Evolutionary conservation across 768 basidiomycete genomes (phyloP), one percentile per base, ranked within the genome.

Genomic region (Cystobasidium ongulense): DNA sequence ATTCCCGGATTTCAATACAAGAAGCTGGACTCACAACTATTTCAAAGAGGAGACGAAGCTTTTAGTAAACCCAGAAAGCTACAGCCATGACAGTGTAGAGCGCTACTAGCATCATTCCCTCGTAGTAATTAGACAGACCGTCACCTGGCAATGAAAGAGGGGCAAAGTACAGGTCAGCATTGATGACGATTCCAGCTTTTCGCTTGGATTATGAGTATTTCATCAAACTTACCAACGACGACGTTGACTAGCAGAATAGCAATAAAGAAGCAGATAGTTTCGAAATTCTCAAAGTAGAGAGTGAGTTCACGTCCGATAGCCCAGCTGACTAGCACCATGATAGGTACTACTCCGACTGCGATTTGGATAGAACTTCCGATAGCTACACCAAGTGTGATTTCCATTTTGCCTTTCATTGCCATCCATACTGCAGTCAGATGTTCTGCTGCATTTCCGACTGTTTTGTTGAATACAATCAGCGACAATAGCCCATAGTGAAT

Each of bases 291-390:
- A 76, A 95, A 94, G 84, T 88, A 91, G 31, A 94, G 83, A 0
- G 80, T 80, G 18, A 84, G 75, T 62, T 81, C 77, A 75, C 81
- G 80, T 53, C 78, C 73, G 71, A 84, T 77, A 38, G 87, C 85
- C 93, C 93, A 97, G 27, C 91, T 92, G 74, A 93, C 83, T 73
- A 94, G 86, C 64, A 95, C 92, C 61, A 97, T 84, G 21, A 93
- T 83, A 1, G 93, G 93, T 11, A 97, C 85, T 53, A 92, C 65
- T 29, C 61, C 31, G 27, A 72, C 17, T 41, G 1, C 17, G 68
- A 75, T 70, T 63, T 80, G 81, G 70, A 83, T 82, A 29, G 77
- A 79, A 25, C 80, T 81, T 2, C 83, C 83, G 46, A 83, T 80
- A 17, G 80, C 77, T 54, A 83, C 83, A 0, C 86, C 87, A 76